Evolutionary conservation across 306 rosid genomes (phyloP).

Genomic region (Fragaria ananassa): DNA sequence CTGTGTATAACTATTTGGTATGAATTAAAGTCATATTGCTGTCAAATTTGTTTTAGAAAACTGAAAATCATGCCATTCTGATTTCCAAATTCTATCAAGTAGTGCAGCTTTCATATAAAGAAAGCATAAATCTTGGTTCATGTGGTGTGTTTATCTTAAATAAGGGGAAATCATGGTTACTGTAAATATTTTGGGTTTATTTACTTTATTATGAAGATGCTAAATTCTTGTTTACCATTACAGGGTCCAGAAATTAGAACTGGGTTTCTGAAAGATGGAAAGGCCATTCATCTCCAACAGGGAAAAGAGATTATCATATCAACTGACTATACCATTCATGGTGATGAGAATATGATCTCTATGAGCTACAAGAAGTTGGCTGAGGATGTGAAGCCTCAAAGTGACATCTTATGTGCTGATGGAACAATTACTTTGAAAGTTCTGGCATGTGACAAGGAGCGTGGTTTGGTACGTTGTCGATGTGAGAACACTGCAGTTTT

Average conservation of each 20-base stretch:
- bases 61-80: not conserved
- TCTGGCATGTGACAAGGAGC: conserved; percentile 54
- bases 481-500: conserved; percentile 85
- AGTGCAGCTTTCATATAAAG: not conserved
- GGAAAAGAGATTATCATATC: conserved; percentile 78
- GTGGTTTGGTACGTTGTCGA: conserved; percentile 68
- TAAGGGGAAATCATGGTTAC: not conserved
- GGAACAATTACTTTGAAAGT: conserved; percentile 80
- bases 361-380: conserved; percentile 96
- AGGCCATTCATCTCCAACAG: conserved; percentile 62
- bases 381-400: conserved; percentile 79
- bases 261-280: conserved; percentile 79
- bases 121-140: not conserved
- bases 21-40: not conserved
- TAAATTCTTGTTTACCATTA: not conserved
- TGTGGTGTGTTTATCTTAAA: not conserved
- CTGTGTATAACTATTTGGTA: not conserved
- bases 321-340: conserved; percentile 73
- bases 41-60: not conserved
- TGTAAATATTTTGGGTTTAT: not conserved
- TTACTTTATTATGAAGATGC: no score
- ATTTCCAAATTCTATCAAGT: not conserved
- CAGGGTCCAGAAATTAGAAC: conserved; percentile 98
- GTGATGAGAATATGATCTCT: conserved; percentile 67
- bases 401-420: conserved; percentile 81